Conservation (phyloP, 345 rosid genomes). For the Erodium maritimum region DNA sequence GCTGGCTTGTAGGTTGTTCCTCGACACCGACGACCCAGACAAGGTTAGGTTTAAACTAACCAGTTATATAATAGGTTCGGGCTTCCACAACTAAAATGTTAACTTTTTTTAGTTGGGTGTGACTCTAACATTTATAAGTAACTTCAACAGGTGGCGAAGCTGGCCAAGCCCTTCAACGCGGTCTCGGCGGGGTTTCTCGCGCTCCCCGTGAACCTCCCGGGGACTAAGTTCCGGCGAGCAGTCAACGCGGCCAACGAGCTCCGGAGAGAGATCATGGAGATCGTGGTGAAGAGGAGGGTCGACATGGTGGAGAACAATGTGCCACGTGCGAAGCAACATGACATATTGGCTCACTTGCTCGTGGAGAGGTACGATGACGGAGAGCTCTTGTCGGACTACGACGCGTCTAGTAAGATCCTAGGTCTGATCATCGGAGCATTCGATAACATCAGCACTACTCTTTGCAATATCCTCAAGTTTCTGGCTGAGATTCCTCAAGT, state of each 20-base stretch:
- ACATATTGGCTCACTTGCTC: not conserved
- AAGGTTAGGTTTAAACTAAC: too few relatives aligned
- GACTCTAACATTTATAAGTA: too few relatives aligned
- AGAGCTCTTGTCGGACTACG: not conserved
- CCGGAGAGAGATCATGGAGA: not conserved
- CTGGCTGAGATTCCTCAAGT: not conserved
- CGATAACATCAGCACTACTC: not conserved
- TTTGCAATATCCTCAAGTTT: not conserved
- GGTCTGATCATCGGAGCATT: not conserved
- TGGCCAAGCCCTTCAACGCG: not conserved
- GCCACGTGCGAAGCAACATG: not conserved
- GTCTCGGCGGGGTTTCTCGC: not conserved
- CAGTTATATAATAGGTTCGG: too few relatives aligned
- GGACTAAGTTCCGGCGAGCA: not conserved
- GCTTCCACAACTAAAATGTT: too few relatives aligned
- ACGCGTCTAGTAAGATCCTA: not conserved
- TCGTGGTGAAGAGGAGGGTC: not conserved
- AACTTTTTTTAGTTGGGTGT: too few relatives aligned
- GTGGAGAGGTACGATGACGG: conserved; percentile 1
- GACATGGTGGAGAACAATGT: not conserved
- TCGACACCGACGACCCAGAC: not conserved
- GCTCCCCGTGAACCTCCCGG: not conserved
- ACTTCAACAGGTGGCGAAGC: not conserved
- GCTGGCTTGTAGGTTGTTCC: not conserved
- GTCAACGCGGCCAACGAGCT: not conserved